Base-by-base conservation (phyloP, 768 basidiomycete genomes). In the Pholiota molesta region DNA sequence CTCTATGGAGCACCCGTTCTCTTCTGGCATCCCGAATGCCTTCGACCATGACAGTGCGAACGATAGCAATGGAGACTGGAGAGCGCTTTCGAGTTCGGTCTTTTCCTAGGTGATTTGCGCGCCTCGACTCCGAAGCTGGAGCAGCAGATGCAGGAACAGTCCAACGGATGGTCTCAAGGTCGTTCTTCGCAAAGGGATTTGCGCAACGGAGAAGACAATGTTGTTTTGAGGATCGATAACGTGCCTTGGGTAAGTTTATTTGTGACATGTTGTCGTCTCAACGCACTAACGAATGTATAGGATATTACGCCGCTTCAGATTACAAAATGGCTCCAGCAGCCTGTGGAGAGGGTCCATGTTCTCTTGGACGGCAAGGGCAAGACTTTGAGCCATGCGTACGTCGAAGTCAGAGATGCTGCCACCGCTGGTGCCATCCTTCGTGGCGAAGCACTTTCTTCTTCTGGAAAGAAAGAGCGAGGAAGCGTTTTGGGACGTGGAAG, bases 251-350 rank as follows among this genome's bases (percentile, higher is more conserved):
- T 92, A 68, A 45, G 84, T 69, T 19, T 44, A 56, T 55, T 33
- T 23, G 53, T 33, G 56, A 35, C 55, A 13, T 17, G n/a, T 37
- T 28, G 52, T 9, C 35, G 53, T 37, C 6, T 55, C n/a, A 51
- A 60, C 45, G 49, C 57, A 23, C 63, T 40, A 35, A 51, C 40
- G 26, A 31, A 62, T 57, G 28, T 60, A 2, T 60, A 94, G 91
- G 93, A 95, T 71, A 93, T 95, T 61, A 94, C 93, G 0, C 93
- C 93, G 5, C 82, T 84, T 19, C 86, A 84, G 59, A 90, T 93
- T 56, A 74, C 72, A 10, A 74, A 77, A 7, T 95, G 90, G 90
- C 74, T 91, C 58, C 86, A 83, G 66, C 89, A 90, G 61, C 88
- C 89, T 17, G 74, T 87, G n/a, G 79, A 81, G 56, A 83, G 86